Evolutionary conservation across 2,329 filamentous ascomycete genomes (phyloP).

Genomic region (Fusarium haematococcum): DNA sequence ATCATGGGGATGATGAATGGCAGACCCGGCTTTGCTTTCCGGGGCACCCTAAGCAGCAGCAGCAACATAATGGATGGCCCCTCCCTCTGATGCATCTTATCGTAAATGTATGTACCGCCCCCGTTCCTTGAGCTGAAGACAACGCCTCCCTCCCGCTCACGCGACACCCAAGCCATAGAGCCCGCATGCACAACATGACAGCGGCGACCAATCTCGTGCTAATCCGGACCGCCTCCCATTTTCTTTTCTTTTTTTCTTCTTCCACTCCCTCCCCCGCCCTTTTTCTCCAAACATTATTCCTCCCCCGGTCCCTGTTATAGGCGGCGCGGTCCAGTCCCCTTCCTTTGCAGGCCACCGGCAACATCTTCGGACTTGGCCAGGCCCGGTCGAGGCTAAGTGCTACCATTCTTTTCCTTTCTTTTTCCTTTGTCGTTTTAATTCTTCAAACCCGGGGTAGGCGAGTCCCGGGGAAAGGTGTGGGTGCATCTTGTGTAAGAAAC

Average conservation of each 20-base stretch:
- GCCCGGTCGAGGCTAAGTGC: slow-evolving; percentile 6
- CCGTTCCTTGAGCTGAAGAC: not conserved
- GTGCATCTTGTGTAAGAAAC: not conserved
- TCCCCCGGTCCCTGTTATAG: slow-evolving; percentile 4
- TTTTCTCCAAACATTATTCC: not conserved
- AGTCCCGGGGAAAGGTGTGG: not conserved
- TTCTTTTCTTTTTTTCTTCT: not conserved
- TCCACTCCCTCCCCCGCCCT: not conserved
- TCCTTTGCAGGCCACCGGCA: slow-evolving; percentile 11
- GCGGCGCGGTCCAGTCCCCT: not conserved
- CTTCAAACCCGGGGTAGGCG: slow-evolving; percentile 8
- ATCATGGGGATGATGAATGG: not conserved
- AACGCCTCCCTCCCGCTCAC: not conserved
- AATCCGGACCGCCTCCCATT: slow-evolving; percentile 3
- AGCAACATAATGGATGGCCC: not conserved
- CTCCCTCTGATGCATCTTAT: not conserved
- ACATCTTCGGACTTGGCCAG: not conserved
- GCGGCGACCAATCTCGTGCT: slow-evolving; percentile 9
- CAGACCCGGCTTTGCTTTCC: slow-evolving; percentile 19
- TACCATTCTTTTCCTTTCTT: not conserved
- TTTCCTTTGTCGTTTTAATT: not conserved
- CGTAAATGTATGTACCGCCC: not conserved
- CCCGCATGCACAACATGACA: slow-evolving; percentile 3
- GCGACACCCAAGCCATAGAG: slow-evolving; percentile 2
- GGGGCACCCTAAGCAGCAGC: slow-evolving; percentile 12